These are phyloP conservation scores for Fusarium dimerum DNA, from an alignment of 2,329 filamentous ascomycete genomes.

Conservation along the genomic window DNA sequence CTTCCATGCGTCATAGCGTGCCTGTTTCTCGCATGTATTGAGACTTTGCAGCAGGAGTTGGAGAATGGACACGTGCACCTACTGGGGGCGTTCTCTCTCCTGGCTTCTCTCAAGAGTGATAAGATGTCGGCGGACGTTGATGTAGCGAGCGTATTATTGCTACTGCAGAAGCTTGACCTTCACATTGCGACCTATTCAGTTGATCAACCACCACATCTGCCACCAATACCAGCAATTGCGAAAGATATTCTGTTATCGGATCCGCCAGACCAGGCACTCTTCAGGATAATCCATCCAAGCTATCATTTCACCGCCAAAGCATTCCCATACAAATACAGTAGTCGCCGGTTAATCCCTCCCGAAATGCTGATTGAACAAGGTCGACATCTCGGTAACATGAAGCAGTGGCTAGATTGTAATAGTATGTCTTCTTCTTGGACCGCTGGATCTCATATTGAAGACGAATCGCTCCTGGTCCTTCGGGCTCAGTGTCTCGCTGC, in stretches of 20 bases:
- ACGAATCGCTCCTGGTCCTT: slow-evolving; percentile 14
- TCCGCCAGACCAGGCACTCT: slow-evolving; percentile 4
- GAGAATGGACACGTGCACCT: slow-evolving; percentile 11
- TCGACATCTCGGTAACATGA: slow-evolving; percentile 14
- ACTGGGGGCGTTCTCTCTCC: slow-evolving; percentile 9
- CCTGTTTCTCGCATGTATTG: slow-evolving; percentile 12
- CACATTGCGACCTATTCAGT: slow-evolving; percentile 20
- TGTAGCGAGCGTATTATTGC: slow-evolving; percentile 4
- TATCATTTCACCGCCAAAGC: slow-evolving; percentile 18
- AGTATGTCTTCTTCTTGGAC: background rate
- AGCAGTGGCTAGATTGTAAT: slow-evolving; percentile 16
- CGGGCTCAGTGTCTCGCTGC: slow-evolving; percentile 18
- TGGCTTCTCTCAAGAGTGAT: slow-evolving; percentile 6
- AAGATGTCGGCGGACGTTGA: background rate
- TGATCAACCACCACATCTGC: slow-evolving; percentile 9
- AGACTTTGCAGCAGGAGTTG: slow-evolving; percentile 15
- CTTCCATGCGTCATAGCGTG: slow-evolving; percentile 21
- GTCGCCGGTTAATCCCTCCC: slow-evolving; percentile 8
- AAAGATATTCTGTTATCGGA: background rate
- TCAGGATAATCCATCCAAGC: slow-evolving; percentile 8
- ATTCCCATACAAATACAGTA: slow-evolving; percentile 16
- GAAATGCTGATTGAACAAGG: slow-evolving; percentile 24
- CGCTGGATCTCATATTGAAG: accelerated
- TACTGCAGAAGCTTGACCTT: slow-evolving; percentile 20
- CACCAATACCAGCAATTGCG: slow-evolving; percentile 1